Base-by-base conservation (phyloP, 306 rosid genomes). In the Cicer bijugum region DNA sequence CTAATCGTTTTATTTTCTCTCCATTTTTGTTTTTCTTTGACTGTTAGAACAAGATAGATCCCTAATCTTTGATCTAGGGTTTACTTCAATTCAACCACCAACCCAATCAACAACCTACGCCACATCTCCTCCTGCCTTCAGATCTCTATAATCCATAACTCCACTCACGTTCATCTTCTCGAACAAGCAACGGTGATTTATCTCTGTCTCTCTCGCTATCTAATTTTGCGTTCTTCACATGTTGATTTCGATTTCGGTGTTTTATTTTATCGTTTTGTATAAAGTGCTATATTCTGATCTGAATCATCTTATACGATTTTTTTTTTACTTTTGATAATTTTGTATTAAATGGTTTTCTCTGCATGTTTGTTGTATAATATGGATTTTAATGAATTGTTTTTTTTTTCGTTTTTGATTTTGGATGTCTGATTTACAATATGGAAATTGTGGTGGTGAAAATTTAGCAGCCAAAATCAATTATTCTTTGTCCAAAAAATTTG, bases 181-280 rank as follows among this genome's bases (percentile, higher is more conserved):
- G 6, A 48, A 6, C 17, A 35, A 51, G 64, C 65, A 53, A 75
- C 56, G 80, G 80, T 75, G 47, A 14, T 51, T 57, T 50, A 57
- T 45, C 55, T 45, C n/a, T 76, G 59, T 56, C 23, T 67, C 72
- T 75, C 72, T 37, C 10, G 47, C 38, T 69, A 35, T 33, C 35
- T 33, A 23, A 58, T 72, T 72, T 42, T 43, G 10, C 1, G 20
- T 75, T 75, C 28, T 64, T 75, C 65, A 20, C 44, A 33, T 38
- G 8, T 63, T 75, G 53, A 64, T 63, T 46, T 45, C 11, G 51
- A 76, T 57, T 76, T 43, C 5, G 56, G 4, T 23, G 14, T 58
- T 64, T 45, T 62, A 23, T 37, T 8, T 15, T 43, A 0, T 7
- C 51, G 4, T 9, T 75, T 52, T 7, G 8, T 52, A 51, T 46